These are phyloP conservation scores for Mucor mucedo DNA, from an alignment of 371 early-diverging fungal genomes.

Conservation along the genomic window DNA sequence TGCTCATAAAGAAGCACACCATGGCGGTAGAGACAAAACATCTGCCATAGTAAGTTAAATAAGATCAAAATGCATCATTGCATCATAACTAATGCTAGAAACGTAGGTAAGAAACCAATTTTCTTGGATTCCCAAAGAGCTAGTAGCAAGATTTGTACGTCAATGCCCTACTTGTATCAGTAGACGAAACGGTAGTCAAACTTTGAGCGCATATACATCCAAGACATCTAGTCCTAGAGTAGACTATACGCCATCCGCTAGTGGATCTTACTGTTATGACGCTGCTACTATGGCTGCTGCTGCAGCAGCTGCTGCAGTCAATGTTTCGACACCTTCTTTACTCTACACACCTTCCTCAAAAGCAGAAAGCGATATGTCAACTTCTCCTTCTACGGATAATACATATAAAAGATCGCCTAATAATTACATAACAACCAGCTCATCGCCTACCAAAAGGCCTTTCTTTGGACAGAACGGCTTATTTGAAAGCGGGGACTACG, in stretches of 20 bases:
- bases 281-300: slow-evolving; percentile 11
- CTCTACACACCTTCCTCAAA: slow-evolving; percentile 14
- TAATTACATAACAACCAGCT: not conserved
- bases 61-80: not conserved
- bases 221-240: slow-evolving; percentile 16
- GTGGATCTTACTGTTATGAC: slow-evolving; percentile 4
- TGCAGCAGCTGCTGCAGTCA: slow-evolving; percentile 11
- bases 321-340: slow-evolving; percentile 9
- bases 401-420: slow-evolving; percentile 11
- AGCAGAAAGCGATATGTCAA: slow-evolving; percentile 16
- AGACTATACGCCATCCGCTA: slow-evolving; percentile 2
- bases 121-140: slow-evolving; percentile 67
- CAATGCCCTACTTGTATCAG: slow-evolving; percentile 59
- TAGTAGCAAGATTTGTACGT: slow-evolving; percentile 64
- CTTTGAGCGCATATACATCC: slow-evolving; percentile 17
- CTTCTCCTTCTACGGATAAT: slow-evolving; percentile 18
- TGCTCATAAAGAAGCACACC: slow-evolving; percentile 49
- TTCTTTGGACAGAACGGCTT: slow-evolving; percentile 19
- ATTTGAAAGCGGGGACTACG: slow-evolving; percentile 10
- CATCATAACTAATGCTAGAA: not conserved
- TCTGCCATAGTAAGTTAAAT: slow-evolving; percentile 42
- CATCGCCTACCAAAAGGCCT: slow-evolving; percentile 15
- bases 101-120: slow-evolving; percentile 57
- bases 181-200: slow-evolving; percentile 41
- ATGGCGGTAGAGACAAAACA: slow-evolving; percentile 53